A percentile compares a stretch with the other conserved stretches of the same genome.
Evolutionary conservation across 371 early-diverging fungal species (phyloP).

Genomic region (Rozella allomycis): DNA sequence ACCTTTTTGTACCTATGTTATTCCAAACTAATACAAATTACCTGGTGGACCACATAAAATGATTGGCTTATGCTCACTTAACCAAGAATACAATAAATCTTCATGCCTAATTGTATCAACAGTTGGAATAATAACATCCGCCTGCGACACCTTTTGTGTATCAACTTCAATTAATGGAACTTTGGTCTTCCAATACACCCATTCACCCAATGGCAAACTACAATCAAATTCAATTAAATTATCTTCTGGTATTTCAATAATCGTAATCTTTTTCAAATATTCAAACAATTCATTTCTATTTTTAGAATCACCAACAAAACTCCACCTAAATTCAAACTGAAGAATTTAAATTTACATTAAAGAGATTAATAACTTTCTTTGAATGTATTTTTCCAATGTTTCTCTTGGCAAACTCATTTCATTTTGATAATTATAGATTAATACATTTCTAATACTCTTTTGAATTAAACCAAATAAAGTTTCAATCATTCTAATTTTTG

Average conservation of each 20-base stretch:
- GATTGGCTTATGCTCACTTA: conserved; percentile 81
- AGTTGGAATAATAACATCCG: conserved; percentile 91
- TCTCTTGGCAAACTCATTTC: conserved; percentile 75
- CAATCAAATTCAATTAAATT: conserved; percentile 81
- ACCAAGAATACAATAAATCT: conserved; percentile 78
- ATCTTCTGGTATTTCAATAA: conserved; percentile 55
- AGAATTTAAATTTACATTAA: too few species aligned
- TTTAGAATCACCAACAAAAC: conserved; percentile 77
- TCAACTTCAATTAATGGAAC: conserved; percentile 91
- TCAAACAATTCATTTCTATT: conserved; percentile 53
- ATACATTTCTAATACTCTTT: conserved; percentile 55
- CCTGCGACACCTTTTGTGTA: conserved; percentile 71
- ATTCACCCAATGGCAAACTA: conserved; percentile 45
- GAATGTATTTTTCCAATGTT: conserved; percentile 48
- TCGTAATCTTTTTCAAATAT: conserved; percentile 48
- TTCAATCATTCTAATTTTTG: conserved; percentile 52
- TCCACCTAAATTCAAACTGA: too few species aligned
- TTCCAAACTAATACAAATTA: too few species aligned
- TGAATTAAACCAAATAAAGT: conserved; percentile 79
- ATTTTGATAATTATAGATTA: conserved; percentile 72
- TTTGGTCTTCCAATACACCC: conserved; percentile 68
- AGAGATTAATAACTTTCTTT: conserved; percentile 53
- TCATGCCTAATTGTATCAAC: conserved; percentile 94
- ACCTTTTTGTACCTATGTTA: too few species aligned
- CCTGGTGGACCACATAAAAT: conserved; percentile 96